Base-by-base conservation (phyloP, 305 asterid species). In the Fraxinus xanthoxyloides region DNA sequence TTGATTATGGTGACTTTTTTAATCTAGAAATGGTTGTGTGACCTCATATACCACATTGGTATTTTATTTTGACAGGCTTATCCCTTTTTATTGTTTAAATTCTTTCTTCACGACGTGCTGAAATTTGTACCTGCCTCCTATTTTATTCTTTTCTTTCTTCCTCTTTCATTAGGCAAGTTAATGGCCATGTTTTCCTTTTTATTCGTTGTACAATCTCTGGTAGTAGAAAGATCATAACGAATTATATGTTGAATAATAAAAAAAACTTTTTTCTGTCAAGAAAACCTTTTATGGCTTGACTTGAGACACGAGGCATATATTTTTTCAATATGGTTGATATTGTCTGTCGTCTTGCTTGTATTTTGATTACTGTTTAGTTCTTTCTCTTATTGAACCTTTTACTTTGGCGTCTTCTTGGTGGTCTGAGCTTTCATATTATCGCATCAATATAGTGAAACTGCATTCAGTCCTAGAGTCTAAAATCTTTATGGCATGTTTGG, bases 71-170 rank as follows among this genome's bases (percentile, higher is more conserved):
- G 9, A 75, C n/a, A 34, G 77, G 23, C 70, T 80, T 34, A 51
- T 69, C 76, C 80, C 56, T 51, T 65, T 31, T 80, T 15, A 79
- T 82, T 21, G 13, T 43, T 51, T 78, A 36, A 43, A 36, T 35
- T 75, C 10, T 31, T 70, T 76, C 79, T 34, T 31, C 67, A 76
- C 21, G 59, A 19, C 28, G 28, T 40, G 34, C 28, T 56, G 23
- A 1, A 54, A 17, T 54, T n/a, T 54, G 63, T 54, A 54, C 63
- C 23, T n/a, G 63, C 7, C 24, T 5, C 9, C 63, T 17, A 51
- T 51, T 51, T 51, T 48, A 15, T 48, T 48, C 19, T 48, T 48
- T 17, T 48, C 21, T 54, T 54, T n/a, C 21, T 17, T 17, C 7
- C 63, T n/a, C 63, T 54, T 54, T 54, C 63, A 54, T 54, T 54